Base-by-base conservation (phyloP, 345 rosid species). In the Pistacia vera region DNA sequence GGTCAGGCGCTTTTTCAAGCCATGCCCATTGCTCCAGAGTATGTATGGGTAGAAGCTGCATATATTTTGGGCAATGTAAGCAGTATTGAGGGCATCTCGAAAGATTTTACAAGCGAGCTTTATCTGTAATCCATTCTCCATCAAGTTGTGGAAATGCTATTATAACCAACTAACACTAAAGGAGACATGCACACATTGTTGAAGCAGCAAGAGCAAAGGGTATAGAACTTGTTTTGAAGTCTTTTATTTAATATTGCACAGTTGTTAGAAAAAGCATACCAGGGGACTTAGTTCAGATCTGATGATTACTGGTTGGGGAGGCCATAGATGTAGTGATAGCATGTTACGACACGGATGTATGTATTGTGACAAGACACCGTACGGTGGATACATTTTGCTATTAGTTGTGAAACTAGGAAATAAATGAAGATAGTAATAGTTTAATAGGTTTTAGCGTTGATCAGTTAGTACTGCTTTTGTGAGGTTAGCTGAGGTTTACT, bases 21-120 rank as follows among this genome's bases (percentile, higher is more conserved):
- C 3, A 52, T 95, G 41, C 98, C 98, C n/a, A 66, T 93, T 57
- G 89, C 98, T 66, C 97, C 98, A 0, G 99, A 92, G 88, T 82
- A 68, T 75, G 81, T 79, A 58, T 96, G 95, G 98, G 94, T 87
- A 1, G 92, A 91, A 70, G 90, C 97, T 77, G 93, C 93, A 1
- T 84, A 62, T 14, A 77, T 88, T 70, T 70, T 96, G 84, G 79
- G 82, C 66, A 81, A 52, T 28, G 76, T 83, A 56, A 69, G 75
- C 0, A 88, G 88, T 55, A 72, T 72, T 0, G 86, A 83, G 13
- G 22, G 80, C 8, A 84, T 85, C 55, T 75, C 79, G 88, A 89
- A 71, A 88, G 85, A 22, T 96, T 92, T 80, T 82, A 85, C 80
- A 75, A 71, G 83, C 91, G 83, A 86, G 97, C 92, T 66, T 75